A percentile compares a stretch with the other conserved stretches of the same genome.
These are phyloP conservation scores for Metarhizium sp. DNA, from an alignment of 2,329 filamentous ascomycete species.

Conservation along the genomic window DNA sequence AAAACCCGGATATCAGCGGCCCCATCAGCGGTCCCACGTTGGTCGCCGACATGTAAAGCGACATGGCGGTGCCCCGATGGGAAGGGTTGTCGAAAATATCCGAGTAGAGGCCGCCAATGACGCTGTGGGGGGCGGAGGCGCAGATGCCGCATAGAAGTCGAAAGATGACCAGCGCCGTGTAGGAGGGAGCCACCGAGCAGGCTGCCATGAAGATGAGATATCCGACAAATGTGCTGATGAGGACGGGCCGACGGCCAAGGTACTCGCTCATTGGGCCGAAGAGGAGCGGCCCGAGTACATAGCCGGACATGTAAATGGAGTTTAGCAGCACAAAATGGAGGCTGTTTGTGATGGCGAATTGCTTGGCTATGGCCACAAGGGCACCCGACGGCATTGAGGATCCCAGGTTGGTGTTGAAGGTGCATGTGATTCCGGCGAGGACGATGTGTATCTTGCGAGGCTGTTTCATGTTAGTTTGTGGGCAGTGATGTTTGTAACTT, in stretches of 20 bases:
- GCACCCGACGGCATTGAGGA: constrained; percentile 25
- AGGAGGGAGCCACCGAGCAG: constrained; percentile 21
- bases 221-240: constrained; percentile 23
- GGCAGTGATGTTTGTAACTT: no score
- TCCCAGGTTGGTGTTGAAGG: constrained; percentile 15
- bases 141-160: constrained; percentile 24
- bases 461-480: constrained; percentile 3
- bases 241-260: constrained; percentile 15
- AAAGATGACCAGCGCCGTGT: constrained; percentile 26
- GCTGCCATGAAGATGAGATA: constrained; percentile 24
- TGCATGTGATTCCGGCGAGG: constrained; percentile 25
- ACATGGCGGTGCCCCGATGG: constrained; percentile 21
- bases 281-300: constrained; percentile 23
- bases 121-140: constrained; percentile 24
- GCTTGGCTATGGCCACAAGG: no score
- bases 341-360: no score
- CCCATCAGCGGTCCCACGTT: constrained; percentile 13
- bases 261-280: constrained; percentile 26
- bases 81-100: constrained; percentile 23
- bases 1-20: no score
- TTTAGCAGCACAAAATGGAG: constrained; percentile 20
- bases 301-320: constrained; percentile 26
- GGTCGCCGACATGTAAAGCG: constrained; percentile 25
- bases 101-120: constrained; percentile 23
- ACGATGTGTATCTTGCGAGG: constrained; percentile 23